Conservation (phyloP, 2,329 filamentous ascomycete species). For the Davidsoniella australis region DNA sequence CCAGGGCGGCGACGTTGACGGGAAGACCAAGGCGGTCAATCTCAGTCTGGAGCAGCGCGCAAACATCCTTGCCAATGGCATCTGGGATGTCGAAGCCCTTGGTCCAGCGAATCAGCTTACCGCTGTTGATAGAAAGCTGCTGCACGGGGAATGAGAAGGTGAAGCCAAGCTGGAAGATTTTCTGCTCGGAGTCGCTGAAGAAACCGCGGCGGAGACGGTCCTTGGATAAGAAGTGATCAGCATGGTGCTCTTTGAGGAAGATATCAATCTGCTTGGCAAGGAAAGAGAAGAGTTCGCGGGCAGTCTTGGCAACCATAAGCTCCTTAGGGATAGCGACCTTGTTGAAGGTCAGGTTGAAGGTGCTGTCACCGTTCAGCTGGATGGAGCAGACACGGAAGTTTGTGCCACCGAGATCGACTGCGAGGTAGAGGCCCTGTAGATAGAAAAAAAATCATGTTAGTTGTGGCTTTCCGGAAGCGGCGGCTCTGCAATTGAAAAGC, state of each 20-base stretch:
- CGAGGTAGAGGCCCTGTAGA: conserved; percentile 72
- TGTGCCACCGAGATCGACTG: conserved; percentile 92
- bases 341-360: conserved; percentile 81
- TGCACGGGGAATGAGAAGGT: conserved; percentile 96
- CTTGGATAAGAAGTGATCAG: conserved; percentile 50
- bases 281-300: conserved; percentile 79
- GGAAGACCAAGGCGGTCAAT: conserved; percentile 76
- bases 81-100: conserved; percentile 98
- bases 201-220: conserved; percentile 41
- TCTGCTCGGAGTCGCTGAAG: conserved; percentile 36
- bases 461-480: not conserved
- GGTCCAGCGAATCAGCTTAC: conserved; percentile 87
- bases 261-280: conserved; percentile 80
- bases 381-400: conserved; percentile 98
- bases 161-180: conserved; percentile 89
- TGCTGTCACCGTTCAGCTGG: conserved; percentile 81
- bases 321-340: conserved; percentile 83
- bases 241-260: conserved; percentile 77
- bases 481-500: not conserved
- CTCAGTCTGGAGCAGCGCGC: conserved; percentile 70
- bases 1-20: conserved; percentile 84
- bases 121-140: conserved; percentile 89
- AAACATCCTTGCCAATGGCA: conserved; percentile 86
- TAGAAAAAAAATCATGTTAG: conserved; percentile 7
- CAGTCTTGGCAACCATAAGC: conserved; percentile 76